phyloP scores from a whole-genome alignment of 768 basidiomycete species.

The Leccinum barrowsii region DNA sequence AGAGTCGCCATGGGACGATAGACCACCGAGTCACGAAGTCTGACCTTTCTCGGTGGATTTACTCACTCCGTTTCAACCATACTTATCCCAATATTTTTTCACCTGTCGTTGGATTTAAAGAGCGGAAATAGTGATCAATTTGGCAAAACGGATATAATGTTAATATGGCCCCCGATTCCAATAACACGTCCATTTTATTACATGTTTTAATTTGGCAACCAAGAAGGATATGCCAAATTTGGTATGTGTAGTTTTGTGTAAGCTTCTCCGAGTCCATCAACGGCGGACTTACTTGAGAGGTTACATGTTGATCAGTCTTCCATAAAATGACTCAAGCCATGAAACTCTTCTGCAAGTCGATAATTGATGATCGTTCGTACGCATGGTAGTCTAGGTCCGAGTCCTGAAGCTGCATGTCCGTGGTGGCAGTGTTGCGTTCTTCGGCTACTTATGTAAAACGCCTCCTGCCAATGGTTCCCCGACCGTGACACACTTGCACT shows the following conservation, averaged over 20 bases:
- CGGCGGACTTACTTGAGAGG: neutral
- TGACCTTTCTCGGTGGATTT: neutral
- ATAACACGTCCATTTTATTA: neutral
- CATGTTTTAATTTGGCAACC: neutral
- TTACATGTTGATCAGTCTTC: neutral
- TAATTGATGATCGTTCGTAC: neutral
- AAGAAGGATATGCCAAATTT: slow-evolving; percentile 22
- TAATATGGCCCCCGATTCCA: neutral
- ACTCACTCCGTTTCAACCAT: neutral
- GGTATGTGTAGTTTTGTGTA: slow-evolving; percentile 23
- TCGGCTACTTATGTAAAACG: neutral
- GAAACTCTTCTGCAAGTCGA: neutral
- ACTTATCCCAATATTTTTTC: neutral
- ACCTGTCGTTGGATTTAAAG: neutral
- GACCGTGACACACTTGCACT: too few relatives aligned
- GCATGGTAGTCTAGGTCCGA: neutral
- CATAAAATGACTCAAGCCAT: neutral
- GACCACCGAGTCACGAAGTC: neutral
- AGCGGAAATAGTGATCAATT: neutral
- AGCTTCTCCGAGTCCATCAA: neutral
- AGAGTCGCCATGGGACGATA: neutral
- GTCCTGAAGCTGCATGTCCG: neutral
- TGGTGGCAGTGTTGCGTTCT: neutral
- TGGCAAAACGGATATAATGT: neutral
- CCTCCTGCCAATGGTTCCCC: neutral